phyloP scores from a whole-genome alignment of 805 yeast genomes.

The Ogataea glucozyma region DNA sequence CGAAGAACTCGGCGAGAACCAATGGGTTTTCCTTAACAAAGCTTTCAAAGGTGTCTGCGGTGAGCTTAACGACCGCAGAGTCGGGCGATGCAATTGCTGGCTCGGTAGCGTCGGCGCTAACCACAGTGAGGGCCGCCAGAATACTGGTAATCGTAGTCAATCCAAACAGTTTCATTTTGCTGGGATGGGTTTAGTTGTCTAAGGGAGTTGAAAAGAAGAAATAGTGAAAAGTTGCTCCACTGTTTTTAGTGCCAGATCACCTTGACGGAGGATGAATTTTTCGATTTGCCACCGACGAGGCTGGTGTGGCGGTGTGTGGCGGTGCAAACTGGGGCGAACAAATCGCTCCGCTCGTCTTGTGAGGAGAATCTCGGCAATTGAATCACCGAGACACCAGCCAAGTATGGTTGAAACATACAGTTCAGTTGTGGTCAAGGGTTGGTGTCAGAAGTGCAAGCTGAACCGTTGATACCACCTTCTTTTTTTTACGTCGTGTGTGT shows the following conservation, averaged over 20 bases:
- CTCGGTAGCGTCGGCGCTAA: slow-evolving; percentile 38
- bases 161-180: slow-evolving; percentile 42
- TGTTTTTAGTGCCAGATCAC: slow-evolving; percentile 7
- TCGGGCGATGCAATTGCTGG: slow-evolving; percentile 77
- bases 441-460: no score
- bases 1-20: slow-evolving; percentile 84
- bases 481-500: no score
- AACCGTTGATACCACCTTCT: no score
- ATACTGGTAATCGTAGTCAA: slow-evolving; percentile 41
- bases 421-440: no score
- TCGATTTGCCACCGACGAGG: neutral
- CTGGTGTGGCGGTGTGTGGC: no score
- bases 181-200: neutral
- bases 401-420: no score
- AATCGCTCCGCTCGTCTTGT: no score
- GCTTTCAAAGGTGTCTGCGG: slow-evolving; percentile 60
- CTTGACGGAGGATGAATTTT: neutral
- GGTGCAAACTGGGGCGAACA: no score
- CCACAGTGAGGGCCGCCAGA: slow-evolving; percentile 38
- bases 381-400: no score
- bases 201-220: neutral
- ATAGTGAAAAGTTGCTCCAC: neutral
- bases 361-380: no score
- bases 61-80: slow-evolving; percentile 83
- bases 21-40: slow-evolving; percentile 73